Conservation (phyloP, 1,284 basidiomycete species). For the Naganishia liquefaciens region DNA sequence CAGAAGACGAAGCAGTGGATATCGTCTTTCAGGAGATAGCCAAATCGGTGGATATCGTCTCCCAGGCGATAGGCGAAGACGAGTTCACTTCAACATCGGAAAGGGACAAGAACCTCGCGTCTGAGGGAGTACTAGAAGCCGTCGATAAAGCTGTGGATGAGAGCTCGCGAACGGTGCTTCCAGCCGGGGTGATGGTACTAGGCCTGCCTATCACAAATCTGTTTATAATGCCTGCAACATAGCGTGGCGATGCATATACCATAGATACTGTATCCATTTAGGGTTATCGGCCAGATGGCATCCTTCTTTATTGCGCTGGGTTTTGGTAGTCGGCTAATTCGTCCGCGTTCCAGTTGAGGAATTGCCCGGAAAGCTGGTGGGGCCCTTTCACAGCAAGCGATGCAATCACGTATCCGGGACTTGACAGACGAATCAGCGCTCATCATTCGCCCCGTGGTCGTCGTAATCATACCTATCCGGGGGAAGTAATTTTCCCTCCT, state of each 20-base stretch:
- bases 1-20: no score
- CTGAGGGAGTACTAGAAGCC: background rate
- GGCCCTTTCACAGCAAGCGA: conserved; percentile 54
- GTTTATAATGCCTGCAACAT: conserved; percentile 14
- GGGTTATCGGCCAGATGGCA: background rate
- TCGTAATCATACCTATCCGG: conserved; percentile 49
- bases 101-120: background rate
- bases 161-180: background rate
- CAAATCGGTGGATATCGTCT: no score
- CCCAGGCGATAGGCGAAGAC: no score
- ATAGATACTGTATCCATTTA: background rate
- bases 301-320: background rate
- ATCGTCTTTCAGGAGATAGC: no score
- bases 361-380: conserved; percentile 54
- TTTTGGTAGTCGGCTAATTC: conserved; percentile 35
- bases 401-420: conserved; percentile 57
- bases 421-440: conserved; percentile 22
- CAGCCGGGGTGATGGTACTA: conserved; percentile 3
- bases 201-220: conserved; percentile 17
- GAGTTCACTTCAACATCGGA: background rate
- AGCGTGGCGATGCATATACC: conserved; percentile 13
- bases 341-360: conserved; percentile 56
- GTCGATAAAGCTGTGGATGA: no score
- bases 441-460: background rate
- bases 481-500: conserved; percentile 54